A percentile compares a stretch with the other conserved stretches of the same genome.
Evolutionary conservation across 2,329 filamentous ascomycete genomes (phyloP).

Genomic region (Apiospora pterosperma): DNA sequence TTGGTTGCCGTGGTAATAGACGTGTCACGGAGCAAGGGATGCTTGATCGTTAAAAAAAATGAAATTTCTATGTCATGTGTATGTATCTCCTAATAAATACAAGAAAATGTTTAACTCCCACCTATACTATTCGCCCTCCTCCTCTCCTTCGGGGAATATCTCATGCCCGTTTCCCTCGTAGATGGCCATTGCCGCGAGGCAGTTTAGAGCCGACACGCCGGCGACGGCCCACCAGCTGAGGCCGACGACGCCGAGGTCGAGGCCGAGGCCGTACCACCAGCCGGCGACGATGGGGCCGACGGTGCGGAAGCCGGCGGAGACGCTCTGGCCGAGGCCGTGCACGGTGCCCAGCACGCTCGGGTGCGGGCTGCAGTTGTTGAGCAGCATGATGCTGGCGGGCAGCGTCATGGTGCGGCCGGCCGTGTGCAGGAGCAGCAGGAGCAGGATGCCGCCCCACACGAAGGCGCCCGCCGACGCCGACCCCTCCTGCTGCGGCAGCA

Average conservation of each 20-base stretch:
- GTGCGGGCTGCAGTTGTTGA: constrained; percentile 60
- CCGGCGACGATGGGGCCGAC: constrained; percentile 49
- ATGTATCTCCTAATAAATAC: too few relatives aligned
- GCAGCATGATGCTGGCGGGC: constrained; percentile 54
- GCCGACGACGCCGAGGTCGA: constrained; percentile 43
- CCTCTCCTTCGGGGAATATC: too few relatives aligned
- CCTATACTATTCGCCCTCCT: too few relatives aligned
- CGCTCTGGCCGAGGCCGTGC: constrained; percentile 50
- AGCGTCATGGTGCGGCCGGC: constrained; percentile 67
- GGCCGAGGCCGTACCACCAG: constrained; percentile 42
- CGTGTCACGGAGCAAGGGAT: too few relatives aligned
- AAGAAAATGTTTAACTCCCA: too few relatives aligned
- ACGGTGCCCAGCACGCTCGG: constrained; percentile 56
- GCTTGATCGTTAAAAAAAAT: too few relatives aligned
- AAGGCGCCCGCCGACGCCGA: constrained; percentile 39
- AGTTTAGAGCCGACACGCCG: too few relatives aligned
- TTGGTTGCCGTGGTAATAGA: too few relatives aligned
- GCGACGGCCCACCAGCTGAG: constrained; percentile 47
- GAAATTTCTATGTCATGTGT: too few relatives aligned
- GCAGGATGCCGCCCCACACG: constrained; percentile 60
- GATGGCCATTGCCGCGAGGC: too few relatives aligned
- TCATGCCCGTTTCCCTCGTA: too few relatives aligned
- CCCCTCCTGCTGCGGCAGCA: too few relatives aligned
- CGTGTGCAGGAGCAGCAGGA: constrained; percentile 67
- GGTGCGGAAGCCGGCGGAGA: constrained; percentile 46